Percentiles rank a stretch among this genome's conserved stretches.
Conservation (phyloP, 2,329 filamentous ascomycete genomes). For the Pseudohalonectria lignicola region DNA sequence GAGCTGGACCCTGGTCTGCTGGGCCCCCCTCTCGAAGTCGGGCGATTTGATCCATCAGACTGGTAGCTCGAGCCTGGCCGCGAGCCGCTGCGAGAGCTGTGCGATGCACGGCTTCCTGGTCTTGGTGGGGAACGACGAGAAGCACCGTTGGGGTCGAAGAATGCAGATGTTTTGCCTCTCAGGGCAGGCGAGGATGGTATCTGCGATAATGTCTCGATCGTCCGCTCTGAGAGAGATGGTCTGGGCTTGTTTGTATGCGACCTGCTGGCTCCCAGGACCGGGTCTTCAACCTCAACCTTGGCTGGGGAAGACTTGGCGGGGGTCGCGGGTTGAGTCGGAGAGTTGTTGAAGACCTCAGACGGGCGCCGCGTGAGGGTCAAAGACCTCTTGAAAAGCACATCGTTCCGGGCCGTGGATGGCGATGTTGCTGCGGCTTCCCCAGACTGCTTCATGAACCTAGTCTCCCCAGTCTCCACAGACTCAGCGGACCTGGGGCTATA, state of each 20-base stretch:
- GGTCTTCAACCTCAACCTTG: slow-evolving; percentile 1
- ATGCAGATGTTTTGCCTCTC: slow-evolving; percentile 55
- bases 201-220: slow-evolving; percentile 71
- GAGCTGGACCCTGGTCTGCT: slow-evolving; percentile 46
- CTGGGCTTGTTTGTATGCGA: slow-evolving; percentile 16
- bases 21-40: slow-evolving; percentile 34
- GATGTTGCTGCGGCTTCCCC: no score
- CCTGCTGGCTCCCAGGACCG: background rate
- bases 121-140: slow-evolving; percentile 43
- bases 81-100: slow-evolving; percentile 21
- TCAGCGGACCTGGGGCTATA: no score
- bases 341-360: background rate
- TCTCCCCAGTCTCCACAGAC: no score
- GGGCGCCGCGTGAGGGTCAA: slow-evolving; percentile 3
- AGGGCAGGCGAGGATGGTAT: slow-evolving; percentile 68
- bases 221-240: slow-evolving; percentile 68
- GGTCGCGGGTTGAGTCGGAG: background rate
- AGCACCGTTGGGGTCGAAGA: slow-evolving; percentile 59
- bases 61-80: slow-evolving; percentile 49
- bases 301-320: background rate
- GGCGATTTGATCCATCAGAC: slow-evolving; percentile 44
- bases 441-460: no score
- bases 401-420: background rate
- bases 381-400: slow-evolving; percentile 1
- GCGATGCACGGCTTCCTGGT: slow-evolving; percentile 20